phyloP scores from a whole-genome alignment of 805 yeast species.

The Pichia heedii region DNA sequence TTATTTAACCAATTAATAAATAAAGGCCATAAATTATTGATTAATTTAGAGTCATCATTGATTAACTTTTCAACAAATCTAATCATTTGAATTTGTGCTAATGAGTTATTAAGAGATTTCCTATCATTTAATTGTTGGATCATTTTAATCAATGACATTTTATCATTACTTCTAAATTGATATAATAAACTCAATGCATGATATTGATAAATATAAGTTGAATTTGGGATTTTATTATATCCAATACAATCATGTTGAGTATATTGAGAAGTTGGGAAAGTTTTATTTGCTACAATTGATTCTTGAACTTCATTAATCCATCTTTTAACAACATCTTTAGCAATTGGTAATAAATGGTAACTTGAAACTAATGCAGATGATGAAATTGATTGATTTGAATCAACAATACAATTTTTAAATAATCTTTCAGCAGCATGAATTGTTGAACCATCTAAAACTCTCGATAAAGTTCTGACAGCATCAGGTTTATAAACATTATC shows the following conservation, averaged over 20 bases:
- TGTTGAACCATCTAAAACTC: constrained; percentile 83
- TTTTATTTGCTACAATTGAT: constrained; percentile 60
- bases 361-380: constrained; percentile 93
- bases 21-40: constrained; percentile 51
- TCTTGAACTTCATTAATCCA: constrained; percentile 94
- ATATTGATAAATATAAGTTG: constrained; percentile 82
- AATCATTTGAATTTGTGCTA: constrained; percentile 79
- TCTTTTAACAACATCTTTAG: constrained; percentile 86
- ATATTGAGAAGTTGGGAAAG: constrained; percentile 40
- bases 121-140: constrained; percentile 65
- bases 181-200: constrained; percentile 91
- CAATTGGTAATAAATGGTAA: constrained; percentile 81
- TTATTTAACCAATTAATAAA: constrained; percentile 65
- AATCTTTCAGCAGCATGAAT: constrained; percentile 90
- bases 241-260: constrained; percentile 50
- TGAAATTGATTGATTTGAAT: constrained; percentile 75
- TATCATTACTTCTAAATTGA: constrained; percentile 81
- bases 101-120: constrained; percentile 59
- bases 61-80: constrained; percentile 70
- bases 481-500: constrained; percentile 83
- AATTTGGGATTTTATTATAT: constrained; percentile 45
- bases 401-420: constrained; percentile 88
- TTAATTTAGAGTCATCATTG: constrained; percentile 59
- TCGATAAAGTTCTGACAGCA: constrained; percentile 84
- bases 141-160: constrained; percentile 87